These are phyloP conservation scores for Nannizzia gypsea DNA, from an alignment of 2,329 filamentous ascomycete genomes.

Conservation along the genomic window DNA sequence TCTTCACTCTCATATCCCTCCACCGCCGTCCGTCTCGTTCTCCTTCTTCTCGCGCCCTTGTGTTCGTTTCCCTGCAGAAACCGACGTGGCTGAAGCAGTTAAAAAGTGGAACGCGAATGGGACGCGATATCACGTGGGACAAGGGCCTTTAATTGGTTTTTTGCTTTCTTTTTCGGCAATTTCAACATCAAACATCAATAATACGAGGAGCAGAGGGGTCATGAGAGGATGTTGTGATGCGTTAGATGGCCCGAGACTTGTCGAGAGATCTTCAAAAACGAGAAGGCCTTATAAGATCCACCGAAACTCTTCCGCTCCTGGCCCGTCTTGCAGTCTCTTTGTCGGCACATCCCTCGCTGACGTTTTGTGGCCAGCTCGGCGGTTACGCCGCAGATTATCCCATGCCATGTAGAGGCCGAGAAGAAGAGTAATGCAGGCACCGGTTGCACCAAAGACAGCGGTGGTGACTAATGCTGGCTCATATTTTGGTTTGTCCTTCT, in stretches of 20 bases:
- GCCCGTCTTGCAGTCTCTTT: conserved; percentile 44
- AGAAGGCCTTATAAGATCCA: conserved; percentile 40
- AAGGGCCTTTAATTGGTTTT: background rate
- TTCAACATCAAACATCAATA: too few species aligned
- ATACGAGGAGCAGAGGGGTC: background rate
- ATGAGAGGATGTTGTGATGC: too few species aligned
- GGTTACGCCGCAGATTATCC: conserved; percentile 53
- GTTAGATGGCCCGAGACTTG: too few species aligned
- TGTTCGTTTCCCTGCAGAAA: background rate
- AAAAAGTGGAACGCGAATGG: background rate
- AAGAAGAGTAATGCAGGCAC: conserved; percentile 43
- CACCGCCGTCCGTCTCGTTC: background rate
- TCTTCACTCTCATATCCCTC: background rate
- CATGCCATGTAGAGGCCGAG: conserved; percentile 53
- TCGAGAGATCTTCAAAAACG: too few species aligned
- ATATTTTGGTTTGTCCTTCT: conserved; percentile 54
- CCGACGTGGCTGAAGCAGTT: background rate
- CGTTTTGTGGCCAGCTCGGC: conserved; percentile 43
- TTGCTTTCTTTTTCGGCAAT: conserved; percentile 21
- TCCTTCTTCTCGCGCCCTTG: background rate
- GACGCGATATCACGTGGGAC: background rate
- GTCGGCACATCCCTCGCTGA: conserved; percentile 48
- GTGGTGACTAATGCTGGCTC: conserved; percentile 54
- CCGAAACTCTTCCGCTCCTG: conserved; percentile 42
- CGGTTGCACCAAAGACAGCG: conserved; percentile 50